A percentile compares a stretch with the other conserved stretches of the same genome.
Evolutionary conservation across 257 asterid species (phyloP).

Genomic region (Petrea volubilis): DNA sequence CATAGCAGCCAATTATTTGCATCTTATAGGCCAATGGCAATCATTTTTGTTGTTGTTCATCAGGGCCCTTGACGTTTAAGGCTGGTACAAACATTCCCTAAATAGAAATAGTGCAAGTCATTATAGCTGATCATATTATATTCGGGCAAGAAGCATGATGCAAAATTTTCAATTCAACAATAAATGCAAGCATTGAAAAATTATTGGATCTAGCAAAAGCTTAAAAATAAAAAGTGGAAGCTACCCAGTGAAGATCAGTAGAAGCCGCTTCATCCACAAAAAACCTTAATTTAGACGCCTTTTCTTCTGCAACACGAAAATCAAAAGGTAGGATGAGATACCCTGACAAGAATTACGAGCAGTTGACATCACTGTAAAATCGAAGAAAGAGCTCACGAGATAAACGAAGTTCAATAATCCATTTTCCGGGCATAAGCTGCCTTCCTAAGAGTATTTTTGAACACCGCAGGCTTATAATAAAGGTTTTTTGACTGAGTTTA

Average conservation of each 20-base stretch:
- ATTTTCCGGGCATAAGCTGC: conserved; percentile 83
- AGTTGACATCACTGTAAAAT: too few species aligned
- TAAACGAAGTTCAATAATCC: conserved; percentile 67
- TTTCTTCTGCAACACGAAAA: conserved; percentile 65
- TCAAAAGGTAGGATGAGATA: conserved; percentile 4
- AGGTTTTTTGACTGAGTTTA: too few species aligned
- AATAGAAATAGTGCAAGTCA: conserved; percentile 29
- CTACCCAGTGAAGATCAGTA: conserved; percentile 99
- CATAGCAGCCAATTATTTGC: conserved; percentile 98
- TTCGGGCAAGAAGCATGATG: neutral
- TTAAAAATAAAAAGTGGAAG: conserved; percentile 1
- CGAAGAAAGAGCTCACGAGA: conserved; percentile 44
- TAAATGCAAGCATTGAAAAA: neutral
- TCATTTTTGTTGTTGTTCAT: conserved; percentile 89
- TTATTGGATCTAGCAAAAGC: neutral
- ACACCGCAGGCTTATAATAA: too few species aligned
- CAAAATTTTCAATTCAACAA: neutral
- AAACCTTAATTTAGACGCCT: conserved; percentile 72
- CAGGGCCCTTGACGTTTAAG: conserved; percentile 91
- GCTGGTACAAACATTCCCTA: conserved; percentile 98
- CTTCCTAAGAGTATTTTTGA: conserved; percentile 88
- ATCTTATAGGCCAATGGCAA: conserved; percentile 88
- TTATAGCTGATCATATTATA: neutral
- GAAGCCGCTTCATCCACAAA: conserved; percentile 89
- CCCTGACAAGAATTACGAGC: too few species aligned